phyloP scores from a whole-genome alignment of 2,329 filamentous ascomycete genomes.

The Dichotomopilus funicola region DNA sequence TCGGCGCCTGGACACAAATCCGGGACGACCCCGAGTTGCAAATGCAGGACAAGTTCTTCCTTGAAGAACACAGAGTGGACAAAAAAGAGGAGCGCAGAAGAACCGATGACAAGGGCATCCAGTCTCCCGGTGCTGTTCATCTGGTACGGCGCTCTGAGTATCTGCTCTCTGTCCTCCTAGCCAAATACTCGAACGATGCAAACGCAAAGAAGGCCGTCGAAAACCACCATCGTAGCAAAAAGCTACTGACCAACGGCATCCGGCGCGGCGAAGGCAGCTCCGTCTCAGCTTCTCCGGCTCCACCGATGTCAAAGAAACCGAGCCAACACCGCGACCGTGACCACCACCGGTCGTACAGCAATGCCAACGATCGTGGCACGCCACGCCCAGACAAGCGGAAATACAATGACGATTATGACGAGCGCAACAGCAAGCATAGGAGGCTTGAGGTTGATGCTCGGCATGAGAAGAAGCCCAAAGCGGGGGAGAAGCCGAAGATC shows the following conservation, averaged over 20 bases:
- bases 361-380: conserved; percentile 45
- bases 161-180: conserved; percentile 86
- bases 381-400: conserved; percentile 56
- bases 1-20: conserved; percentile 92
- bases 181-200: conserved; percentile 70
- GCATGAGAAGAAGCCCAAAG: conserved; percentile 31
- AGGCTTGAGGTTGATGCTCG: conserved; percentile 40
- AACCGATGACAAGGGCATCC: conserved; percentile 70
- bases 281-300: conserved; percentile 65
- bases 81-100: conserved; percentile 90
- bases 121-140: conserved; percentile 95
- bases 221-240: conserved; percentile 92
- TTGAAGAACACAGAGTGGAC: conserved; percentile 97
- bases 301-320: conserved; percentile 44
- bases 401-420: conserved; percentile 48
- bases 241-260: conserved; percentile 61
- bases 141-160: conserved; percentile 93
- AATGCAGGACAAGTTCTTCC: conserved; percentile 84
- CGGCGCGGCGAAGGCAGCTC: conserved; percentile 54
- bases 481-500: conserved; percentile 34
- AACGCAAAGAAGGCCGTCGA: conserved; percentile 74
- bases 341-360: conserved; percentile 45
- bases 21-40: conserved; percentile 83
- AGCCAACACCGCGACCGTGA: conserved; percentile 43
- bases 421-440: conserved; percentile 45